A percentile compares a stretch with the other conserved stretches of the same genome.
Conservation (phyloP, 2,329 filamentous ascomycete genomes). For the Botrytis elliptica region DNA sequence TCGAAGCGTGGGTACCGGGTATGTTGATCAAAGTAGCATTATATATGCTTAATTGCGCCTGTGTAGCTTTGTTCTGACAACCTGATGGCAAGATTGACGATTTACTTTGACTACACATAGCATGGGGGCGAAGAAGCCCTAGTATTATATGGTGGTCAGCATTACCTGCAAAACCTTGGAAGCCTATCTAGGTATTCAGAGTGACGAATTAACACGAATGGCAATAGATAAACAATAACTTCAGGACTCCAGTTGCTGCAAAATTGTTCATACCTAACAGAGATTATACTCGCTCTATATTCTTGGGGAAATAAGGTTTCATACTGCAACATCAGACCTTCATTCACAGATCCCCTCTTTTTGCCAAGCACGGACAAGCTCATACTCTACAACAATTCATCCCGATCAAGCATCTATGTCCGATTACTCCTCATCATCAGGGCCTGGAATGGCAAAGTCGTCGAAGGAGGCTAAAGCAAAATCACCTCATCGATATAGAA, state of each 20-base stretch:
- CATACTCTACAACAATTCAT: background rate
- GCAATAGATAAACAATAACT: background rate
- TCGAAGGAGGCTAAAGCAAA: slow-evolving; percentile 26
- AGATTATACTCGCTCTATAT: background rate
- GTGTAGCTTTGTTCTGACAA: slow-evolving; percentile 13
- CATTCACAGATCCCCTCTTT: background rate
- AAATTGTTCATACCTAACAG: background rate
- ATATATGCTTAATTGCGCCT: slow-evolving; percentile 1
- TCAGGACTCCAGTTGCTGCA: background rate
- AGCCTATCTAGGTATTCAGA: background rate
- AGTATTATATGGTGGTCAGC: slow-evolving; percentile 13
- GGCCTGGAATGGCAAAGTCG: background rate
- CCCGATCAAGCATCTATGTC: background rate
- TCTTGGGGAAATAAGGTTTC: background rate
- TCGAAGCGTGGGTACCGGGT: background rate
- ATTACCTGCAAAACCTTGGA: background rate
- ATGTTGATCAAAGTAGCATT: background rate
- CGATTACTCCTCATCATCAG: background rate
- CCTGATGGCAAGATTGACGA: background rate
- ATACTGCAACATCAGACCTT: background rate
- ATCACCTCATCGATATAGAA: slow-evolving; percentile 32
- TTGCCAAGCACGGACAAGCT: background rate
- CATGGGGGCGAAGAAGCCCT: background rate
- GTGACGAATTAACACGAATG: background rate
- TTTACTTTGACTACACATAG: background rate